phyloP scores from a whole-genome alignment of 2,329 filamentous ascomycete species.

The Aspergillus luchuensis region DNA sequence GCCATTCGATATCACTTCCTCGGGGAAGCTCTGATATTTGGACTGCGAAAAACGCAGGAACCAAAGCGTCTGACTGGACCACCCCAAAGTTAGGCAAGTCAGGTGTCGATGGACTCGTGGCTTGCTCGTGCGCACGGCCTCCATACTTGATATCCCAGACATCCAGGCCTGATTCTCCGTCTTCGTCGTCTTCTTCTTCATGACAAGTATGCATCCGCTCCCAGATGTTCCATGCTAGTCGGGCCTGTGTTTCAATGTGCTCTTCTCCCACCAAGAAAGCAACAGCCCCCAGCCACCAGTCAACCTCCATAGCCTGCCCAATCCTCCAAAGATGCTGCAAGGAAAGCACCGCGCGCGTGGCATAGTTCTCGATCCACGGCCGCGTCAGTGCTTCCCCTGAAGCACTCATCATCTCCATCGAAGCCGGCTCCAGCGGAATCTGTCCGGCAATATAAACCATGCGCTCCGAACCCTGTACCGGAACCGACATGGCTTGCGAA shows the following conservation, averaged over 20 bases:
- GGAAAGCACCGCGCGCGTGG: conserved; percentile 67
- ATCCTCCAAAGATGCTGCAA: conserved; percentile 91
- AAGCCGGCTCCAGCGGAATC: conserved; percentile 80
- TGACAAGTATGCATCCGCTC: conserved; percentile 35
- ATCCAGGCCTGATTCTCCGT: conserved; percentile 52
- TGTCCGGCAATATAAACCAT: conserved; percentile 79
- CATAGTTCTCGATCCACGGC: conserved; percentile 44
- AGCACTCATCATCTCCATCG: conserved; percentile 60
- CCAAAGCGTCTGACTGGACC: conserved; percentile 24
- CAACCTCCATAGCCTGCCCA: conserved; percentile 68
- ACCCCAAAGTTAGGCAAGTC: conserved; percentile 32
- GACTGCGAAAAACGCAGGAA: conserved; percentile 71
- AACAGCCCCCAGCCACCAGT: conserved; percentile 74
- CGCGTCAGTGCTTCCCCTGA: conserved; percentile 25
- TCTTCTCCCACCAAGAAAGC: conserved; percentile 66
- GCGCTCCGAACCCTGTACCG: conserved; percentile 30
- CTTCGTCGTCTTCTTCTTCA: conserved; percentile 39
- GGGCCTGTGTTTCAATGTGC: conserved; percentile 37
- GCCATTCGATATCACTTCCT: conserved; percentile 79
- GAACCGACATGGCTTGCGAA: conserved; percentile 72
- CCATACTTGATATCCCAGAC: conserved; percentile 59
- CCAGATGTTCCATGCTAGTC: conserved; percentile 51
- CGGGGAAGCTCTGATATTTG: conserved; percentile 78
- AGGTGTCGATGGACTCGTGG: conserved; percentile 23
- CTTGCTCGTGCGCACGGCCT: conserved; percentile 51